Percentiles rank a stretch among this genome's conserved stretches.
These are phyloP conservation scores for Lasiosphaeris hirsuta DNA, from an alignment of 495 filamentous ascomycete genomes.

Conservation along the genomic window DNA sequence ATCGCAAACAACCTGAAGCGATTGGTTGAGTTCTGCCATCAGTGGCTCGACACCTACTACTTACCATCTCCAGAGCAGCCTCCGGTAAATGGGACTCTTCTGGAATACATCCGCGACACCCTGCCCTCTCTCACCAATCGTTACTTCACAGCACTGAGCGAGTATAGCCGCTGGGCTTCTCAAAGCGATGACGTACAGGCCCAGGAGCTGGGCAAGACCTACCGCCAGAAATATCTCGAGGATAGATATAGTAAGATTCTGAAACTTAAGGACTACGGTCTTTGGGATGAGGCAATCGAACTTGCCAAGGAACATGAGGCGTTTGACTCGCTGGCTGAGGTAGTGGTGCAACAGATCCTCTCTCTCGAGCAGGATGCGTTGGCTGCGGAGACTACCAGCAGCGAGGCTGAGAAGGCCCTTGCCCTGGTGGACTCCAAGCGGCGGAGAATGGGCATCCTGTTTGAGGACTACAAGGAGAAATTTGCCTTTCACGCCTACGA, in stretches of 20 bases:
- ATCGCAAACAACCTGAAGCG: constrained; percentile 53
- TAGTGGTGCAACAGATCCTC: constrained; percentile 43
- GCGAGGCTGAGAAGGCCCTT: constrained; percentile 26
- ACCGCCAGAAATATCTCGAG: constrained; percentile 31
- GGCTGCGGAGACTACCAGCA: constrained; percentile 16
- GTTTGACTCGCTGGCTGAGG: constrained; percentile 65
- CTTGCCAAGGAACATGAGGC: constrained; percentile 73
- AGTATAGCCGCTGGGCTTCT: constrained; percentile 38
- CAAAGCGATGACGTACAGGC: constrained; percentile 34
- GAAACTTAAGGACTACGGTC: constrained; percentile 62
- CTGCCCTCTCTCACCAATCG: constrained; percentile 43
- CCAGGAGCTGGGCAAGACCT: constrained; percentile 34
- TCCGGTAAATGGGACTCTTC: constrained; percentile 22
- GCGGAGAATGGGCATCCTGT: constrained; percentile 53
- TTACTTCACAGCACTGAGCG: constrained; percentile 43
- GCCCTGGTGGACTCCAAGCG: constrained; percentile 34
- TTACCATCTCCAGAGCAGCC: constrained; percentile 3
- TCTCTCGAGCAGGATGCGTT: constrained; percentile 25
- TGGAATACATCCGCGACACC: constrained; percentile 35
- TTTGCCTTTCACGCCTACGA: constrained; percentile 82
- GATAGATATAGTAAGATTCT: constrained; percentile 43
- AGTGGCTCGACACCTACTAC: constrained; percentile 29
- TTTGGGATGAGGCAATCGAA: constrained; percentile 62
- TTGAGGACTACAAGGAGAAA: constrained; percentile 65
- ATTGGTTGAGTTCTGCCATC: constrained; percentile 49